These are phyloP conservation scores for Suillus weaverae DNA, from an alignment of 768 basidiomycete genomes.

Conservation along the genomic window DNA sequence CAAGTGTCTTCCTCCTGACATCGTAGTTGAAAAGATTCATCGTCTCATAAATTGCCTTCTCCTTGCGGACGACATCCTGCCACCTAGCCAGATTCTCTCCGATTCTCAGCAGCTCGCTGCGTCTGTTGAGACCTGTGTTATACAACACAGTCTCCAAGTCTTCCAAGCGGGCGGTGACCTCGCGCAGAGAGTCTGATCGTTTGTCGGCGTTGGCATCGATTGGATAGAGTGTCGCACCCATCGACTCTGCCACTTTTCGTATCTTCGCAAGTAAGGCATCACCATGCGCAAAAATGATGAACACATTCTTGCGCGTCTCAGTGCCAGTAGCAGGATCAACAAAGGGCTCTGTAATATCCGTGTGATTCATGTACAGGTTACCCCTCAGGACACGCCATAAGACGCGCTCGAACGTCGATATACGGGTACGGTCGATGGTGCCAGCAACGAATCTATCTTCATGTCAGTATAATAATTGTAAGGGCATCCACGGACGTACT, in stretches of 20 bases:
- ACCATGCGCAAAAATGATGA: slow-evolving; percentile 99
- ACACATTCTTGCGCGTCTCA: slow-evolving; percentile 95
- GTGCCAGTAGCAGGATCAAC: slow-evolving; percentile 79
- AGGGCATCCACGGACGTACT: slow-evolving; percentile 48
- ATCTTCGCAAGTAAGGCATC: slow-evolving; percentile 92
- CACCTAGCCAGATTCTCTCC: slow-evolving; percentile 86
- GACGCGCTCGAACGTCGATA: slow-evolving; percentile 94
- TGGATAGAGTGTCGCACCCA: slow-evolving; percentile 95
- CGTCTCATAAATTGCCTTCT: slow-evolving; percentile 95
- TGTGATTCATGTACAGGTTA: slow-evolving; percentile 98
- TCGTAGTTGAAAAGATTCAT: slow-evolving; percentile 97
- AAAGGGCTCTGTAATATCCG: slow-evolving; percentile 91
- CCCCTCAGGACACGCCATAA: slow-evolving; percentile 98
- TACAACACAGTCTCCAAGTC: slow-evolving; percentile 88
- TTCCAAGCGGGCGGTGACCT: slow-evolving; percentile 86
- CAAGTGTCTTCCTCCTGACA: slow-evolving; percentile 87
- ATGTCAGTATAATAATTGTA: neutral
- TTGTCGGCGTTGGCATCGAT: slow-evolving; percentile 95
- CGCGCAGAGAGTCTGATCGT: slow-evolving; percentile 84
- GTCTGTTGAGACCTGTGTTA: slow-evolving; percentile 83
- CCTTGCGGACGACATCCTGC: slow-evolving; percentile 93
- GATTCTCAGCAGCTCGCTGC: slow-evolving; percentile 77
- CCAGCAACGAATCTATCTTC: slow-evolving; percentile 84
- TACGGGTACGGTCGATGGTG: slow-evolving; percentile 88
- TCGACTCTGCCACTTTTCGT: slow-evolving; percentile 97